These are phyloP conservation scores for Candida nitratophila DNA, from an alignment of 805 yeast species.

Conservation along the genomic window DNA sequence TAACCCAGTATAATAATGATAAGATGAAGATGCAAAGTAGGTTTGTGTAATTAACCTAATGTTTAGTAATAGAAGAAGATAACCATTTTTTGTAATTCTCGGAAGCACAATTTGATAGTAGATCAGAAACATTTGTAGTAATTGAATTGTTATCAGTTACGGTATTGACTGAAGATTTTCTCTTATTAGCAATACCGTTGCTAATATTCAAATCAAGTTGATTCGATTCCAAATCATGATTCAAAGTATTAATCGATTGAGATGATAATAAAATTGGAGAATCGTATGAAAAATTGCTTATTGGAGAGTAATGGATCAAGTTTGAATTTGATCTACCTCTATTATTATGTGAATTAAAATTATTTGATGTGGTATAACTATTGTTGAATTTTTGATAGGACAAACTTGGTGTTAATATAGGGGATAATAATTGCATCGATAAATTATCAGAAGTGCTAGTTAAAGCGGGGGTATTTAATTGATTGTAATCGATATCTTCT, in stretches of 20 bases:
- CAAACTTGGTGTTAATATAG: slow-evolving; percentile 22
- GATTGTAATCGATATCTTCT: neutral
- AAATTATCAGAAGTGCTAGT: neutral
- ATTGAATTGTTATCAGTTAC: neutral
- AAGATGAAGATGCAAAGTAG: neutral
- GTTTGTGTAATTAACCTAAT: neutral
- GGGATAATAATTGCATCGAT: slow-evolving; percentile 14
- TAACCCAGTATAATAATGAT: neutral
- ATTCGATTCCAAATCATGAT: slow-evolving; percentile 23
- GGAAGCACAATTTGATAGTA: slow-evolving; percentile 22
- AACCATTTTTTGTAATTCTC: slow-evolving; percentile 27
- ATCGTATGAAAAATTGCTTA: slow-evolving; percentile 21
- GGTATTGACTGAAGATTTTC: neutral
- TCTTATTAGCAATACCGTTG: neutral
- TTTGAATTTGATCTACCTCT: neutral
- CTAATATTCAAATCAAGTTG: slow-evolving; percentile 21
- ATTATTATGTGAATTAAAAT: neutral
- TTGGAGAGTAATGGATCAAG: slow-evolving; percentile 13
- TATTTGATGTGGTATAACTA: neutral
- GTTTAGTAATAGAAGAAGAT: slow-evolving; percentile 6
- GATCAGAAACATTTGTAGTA: slow-evolving; percentile 20
- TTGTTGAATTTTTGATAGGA: neutral
- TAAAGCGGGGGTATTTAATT: neutral
- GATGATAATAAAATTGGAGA: slow-evolving; percentile 22
- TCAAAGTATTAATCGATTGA: slow-evolving; percentile 1